Base-by-base conservation (phyloP, 2,329 filamentous ascomycete genomes). In the Aspergillus flavus region DNA sequence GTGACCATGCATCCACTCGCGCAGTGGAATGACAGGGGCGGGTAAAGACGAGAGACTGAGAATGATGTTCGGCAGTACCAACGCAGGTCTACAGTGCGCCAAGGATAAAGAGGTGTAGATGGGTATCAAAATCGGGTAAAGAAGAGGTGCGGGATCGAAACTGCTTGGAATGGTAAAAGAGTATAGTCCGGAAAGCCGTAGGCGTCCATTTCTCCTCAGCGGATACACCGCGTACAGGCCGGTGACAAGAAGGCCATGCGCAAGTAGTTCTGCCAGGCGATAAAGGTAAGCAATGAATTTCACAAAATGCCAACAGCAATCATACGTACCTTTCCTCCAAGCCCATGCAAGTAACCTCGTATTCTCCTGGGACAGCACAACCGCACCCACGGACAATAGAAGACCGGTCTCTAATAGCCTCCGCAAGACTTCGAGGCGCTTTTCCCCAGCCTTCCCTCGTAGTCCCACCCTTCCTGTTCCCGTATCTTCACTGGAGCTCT, bases 81-180 rank as follows among this genome's bases (percentile, higher is more conserved):
- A 82, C 19, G 83, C 82, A 3, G 85, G 82, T 53, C 86, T 87
- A 56, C 86, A 84, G 57, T 84, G 82, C 9, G 89, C 87, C 48
- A 97, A 83, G 11, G 94, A 89, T 5, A 95, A 81, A 1, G 93
- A 89, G 32, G 95, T 90, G 53, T 94, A 83, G 19, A 94, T 79
- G 0, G 94, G 92, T 34, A 97, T 83, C 2, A 89, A 79, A 6
- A 90, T 85, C 21, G 94, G 94, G 74, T 97, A 98, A 62, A 97
- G 78, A n/a, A 97, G 83, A 12, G 94, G 92, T 7, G 94, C 94
- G 3, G 93, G 94, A 73, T 98, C 94, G 77, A 97, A 96, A n/a
- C 86, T 84, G 4, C 87, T 81, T 0, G 93, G 93, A 43, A 97
- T 81, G 46, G 84, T 83, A 70, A 89, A 86, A 56, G 82, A 81